Percentiles rank a stretch among this genome's conserved stretches.
These are phyloP conservation scores for Niebla homalea DNA, from an alignment of 495 filamentous ascomycete species.

Conservation along the genomic window DNA sequence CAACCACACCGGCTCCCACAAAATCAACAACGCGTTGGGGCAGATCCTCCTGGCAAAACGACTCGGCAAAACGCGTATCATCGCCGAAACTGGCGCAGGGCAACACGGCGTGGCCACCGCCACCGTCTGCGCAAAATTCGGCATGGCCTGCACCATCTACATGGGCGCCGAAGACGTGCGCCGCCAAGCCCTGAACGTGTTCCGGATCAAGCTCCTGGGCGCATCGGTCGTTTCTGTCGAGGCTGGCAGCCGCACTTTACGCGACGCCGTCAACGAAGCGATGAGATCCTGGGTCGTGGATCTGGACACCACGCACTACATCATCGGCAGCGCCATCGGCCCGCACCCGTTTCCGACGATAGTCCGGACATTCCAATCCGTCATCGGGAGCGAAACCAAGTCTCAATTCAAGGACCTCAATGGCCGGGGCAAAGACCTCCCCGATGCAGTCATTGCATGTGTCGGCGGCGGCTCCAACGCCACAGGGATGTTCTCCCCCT, in stretches of 20 bases:
- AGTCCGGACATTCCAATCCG: slow-evolving; percentile 85
- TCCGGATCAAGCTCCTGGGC: slow-evolving; percentile 90
- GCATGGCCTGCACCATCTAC: slow-evolving; percentile 88
- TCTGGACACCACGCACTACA: slow-evolving; percentile 85
- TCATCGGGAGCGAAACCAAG: slow-evolving; percentile 89
- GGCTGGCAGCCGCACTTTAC: slow-evolving; percentile 68
- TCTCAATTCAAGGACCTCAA: slow-evolving; percentile 67
- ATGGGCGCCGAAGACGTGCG: slow-evolving; percentile 95
- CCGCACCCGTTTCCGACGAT: slow-evolving; percentile 95
- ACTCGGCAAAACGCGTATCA: slow-evolving; percentile 85
- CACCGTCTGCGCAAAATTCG: slow-evolving; percentile 92
- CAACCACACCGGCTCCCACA: slow-evolving; percentile 60
- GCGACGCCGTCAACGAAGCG: slow-evolving; percentile 94
- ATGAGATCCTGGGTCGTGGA: slow-evolving; percentile 78
- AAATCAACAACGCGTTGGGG: slow-evolving; percentile 94
- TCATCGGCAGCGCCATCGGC: slow-evolving; percentile 88
- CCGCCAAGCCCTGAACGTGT: slow-evolving; percentile 87
- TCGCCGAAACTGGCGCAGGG: slow-evolving; percentile 91
- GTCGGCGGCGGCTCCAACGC: slow-evolving; percentile 90
- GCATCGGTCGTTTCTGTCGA: slow-evolving; percentile 79
- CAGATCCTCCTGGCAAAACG: slow-evolving; percentile 72
- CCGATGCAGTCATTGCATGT: slow-evolving; percentile 91
- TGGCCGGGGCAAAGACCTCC: slow-evolving; percentile 51
- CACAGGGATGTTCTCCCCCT: slow-evolving; percentile 93
- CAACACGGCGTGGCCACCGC: slow-evolving; percentile 94